A percentile compares a stretch with the other conserved stretches of the same genome.
Conservation (phyloP, 2,329 filamentous ascomycete genomes). For the Alternaria arbusti region DNA sequence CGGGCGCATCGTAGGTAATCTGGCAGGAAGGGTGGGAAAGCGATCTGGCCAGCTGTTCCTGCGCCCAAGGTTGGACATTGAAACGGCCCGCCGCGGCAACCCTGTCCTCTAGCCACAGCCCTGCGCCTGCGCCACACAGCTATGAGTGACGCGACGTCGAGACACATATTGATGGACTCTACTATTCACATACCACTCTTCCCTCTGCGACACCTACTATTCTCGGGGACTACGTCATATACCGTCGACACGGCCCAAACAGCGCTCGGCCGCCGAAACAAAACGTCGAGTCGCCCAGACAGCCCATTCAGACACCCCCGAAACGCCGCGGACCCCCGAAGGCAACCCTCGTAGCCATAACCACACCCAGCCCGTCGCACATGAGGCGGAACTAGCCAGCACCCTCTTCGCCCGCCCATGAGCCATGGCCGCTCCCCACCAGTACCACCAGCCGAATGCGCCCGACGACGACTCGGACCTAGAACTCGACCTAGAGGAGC, state of each 20-base stretch:
- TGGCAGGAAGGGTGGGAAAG: conserved; percentile 10
- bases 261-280: conserved; percentile 6
- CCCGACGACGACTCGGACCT: conserved; percentile 76
- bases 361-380: conserved; percentile 4
- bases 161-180: not conserved
- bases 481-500: conserved; percentile 78
- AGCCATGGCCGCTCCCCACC: conserved; percentile 56
- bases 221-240: not conserved
- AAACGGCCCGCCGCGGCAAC: conserved; percentile 11
- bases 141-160: conserved; percentile 5
- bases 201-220: not conserved
- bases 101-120: conserved; percentile 11
- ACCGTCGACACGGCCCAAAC: not conserved
- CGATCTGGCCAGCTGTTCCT: conserved; percentile 41
- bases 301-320: conserved; percentile 15
- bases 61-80: conserved; percentile 8
- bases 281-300: conserved; percentile 21
- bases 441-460: conserved; percentile 61
- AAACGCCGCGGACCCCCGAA: conserved; percentile 36
- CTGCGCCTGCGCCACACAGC: conserved; percentile 11
- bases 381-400: conserved; percentile 20
- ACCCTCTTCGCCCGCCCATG: conserved; percentile 32
- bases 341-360: conserved; percentile 10
- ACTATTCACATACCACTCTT: not conserved
- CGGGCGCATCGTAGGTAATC: conserved; percentile 27